Percentiles rank a stretch among this genome's conserved stretches.
Conservation (phyloP, 1,139 yeast species). For the Williopsis jadinii region DNA sequence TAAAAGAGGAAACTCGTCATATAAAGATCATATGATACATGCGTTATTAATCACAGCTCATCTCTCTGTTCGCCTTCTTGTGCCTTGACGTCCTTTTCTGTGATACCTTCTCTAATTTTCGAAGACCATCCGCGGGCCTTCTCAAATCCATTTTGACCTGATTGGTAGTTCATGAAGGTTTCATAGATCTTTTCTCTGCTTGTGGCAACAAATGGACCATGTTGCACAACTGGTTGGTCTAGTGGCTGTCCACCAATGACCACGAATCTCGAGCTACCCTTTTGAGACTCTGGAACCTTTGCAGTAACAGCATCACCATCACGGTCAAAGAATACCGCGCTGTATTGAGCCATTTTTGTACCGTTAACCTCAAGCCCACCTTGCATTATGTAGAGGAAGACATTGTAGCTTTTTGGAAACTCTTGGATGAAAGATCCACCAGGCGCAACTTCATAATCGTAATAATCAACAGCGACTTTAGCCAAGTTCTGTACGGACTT, state of each 20-base stretch:
- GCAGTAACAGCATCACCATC: constrained; percentile 58
- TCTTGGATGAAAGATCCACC: constrained; percentile 63
- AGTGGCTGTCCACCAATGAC: constrained; percentile 72
- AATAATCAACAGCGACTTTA: constrained; percentile 75
- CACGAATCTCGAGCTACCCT: constrained; percentile 40
- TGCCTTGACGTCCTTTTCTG: constrained; percentile 16
- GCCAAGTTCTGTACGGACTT: constrained; percentile 73
- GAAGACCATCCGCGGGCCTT: constrained; percentile 62
- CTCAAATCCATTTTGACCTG: constrained; percentile 68
- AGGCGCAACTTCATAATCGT: constrained; percentile 59
- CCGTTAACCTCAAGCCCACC: constrained; percentile 55
- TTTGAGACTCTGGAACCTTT: constrained; percentile 33
- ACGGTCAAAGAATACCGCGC: constrained; percentile 56
- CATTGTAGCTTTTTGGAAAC: constrained; percentile 58
- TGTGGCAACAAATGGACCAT: constrained; percentile 85
- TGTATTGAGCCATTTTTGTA: constrained; percentile 36
- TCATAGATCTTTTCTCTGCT: constrained; percentile 53
- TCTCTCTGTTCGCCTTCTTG: constrained; percentile 7
- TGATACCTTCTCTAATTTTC: constrained; percentile 57
- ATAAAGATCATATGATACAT: too few relatives aligned
- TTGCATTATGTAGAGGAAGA: constrained; percentile 60
- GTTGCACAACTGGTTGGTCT: constrained; percentile 75
- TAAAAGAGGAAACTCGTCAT: background rate
- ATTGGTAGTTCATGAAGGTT: constrained; percentile 67
- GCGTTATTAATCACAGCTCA: constrained; percentile 10